Percentiles rank a stretch among this genome's conserved stretches.
Conservation (phyloP, 2,329 filamentous ascomycete species). For the Ophidiomyces ophidiicola region DNA sequence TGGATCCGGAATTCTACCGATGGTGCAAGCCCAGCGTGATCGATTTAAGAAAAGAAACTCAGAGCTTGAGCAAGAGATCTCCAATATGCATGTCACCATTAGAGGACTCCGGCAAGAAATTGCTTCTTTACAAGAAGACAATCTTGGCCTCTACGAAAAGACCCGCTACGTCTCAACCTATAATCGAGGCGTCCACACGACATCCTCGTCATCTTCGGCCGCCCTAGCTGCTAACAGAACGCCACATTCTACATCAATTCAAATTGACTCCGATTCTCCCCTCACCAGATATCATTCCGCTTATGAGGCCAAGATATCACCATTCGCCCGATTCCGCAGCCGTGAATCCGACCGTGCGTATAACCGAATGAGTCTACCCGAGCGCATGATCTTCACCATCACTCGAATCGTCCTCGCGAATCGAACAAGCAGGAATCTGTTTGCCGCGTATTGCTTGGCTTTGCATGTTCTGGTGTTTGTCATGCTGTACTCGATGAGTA, state of each 20-base stretch:
- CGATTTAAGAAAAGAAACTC: conserved; percentile 94
- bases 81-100: conserved; percentile 67
- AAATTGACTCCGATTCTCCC: conserved; percentile 48
- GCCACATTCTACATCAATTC: conserved; percentile 61
- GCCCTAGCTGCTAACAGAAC: conserved; percentile 52
- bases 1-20: conserved; percentile 81
- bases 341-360: conserved; percentile 83
- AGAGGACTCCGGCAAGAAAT: conserved; percentile 83
- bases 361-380: conserved; percentile 82
- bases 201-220: conserved; percentile 49
- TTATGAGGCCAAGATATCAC: conserved; percentile 90
- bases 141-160: conserved; percentile 92
- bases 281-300: conserved; percentile 79
- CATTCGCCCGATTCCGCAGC: conserved; percentile 91
- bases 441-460: conserved; percentile 80
- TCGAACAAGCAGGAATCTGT: conserved; percentile 80
- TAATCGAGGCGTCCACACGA: conserved; percentile 50
- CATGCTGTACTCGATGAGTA: conserved; percentile 67
- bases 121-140: conserved; percentile 86
- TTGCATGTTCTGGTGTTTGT: conserved; percentile 80
- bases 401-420: conserved; percentile 86
- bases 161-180: conserved; percentile 93
- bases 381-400: conserved; percentile 78
- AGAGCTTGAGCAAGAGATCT: conserved; percentile 80
- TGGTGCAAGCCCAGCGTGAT: conserved; percentile 96